phyloP scores from a whole-genome alignment of 2,329 filamentous ascomycete genomes.

The Incumbomyces delicatus region DNA sequence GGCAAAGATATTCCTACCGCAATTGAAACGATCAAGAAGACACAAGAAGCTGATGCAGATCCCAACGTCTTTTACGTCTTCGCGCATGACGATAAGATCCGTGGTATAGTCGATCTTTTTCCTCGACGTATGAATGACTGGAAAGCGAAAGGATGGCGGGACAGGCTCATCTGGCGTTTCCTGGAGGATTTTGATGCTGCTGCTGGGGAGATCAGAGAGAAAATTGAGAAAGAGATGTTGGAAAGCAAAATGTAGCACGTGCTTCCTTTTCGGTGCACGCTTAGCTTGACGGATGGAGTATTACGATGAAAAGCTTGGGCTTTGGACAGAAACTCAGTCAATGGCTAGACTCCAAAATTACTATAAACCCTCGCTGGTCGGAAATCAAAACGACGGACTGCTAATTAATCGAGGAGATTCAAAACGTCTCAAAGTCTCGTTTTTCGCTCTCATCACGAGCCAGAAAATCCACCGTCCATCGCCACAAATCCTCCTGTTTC shows the following conservation, averaged over 20 bases:
- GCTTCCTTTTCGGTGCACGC: too few relatives aligned
- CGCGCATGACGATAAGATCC: constrained; percentile 23
- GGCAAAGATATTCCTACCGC: constrained; percentile 11
- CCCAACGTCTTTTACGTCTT: constrained; percentile 23
- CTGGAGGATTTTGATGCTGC: constrained; percentile 12
- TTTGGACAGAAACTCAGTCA: too few relatives aligned
- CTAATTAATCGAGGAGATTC: not conserved
- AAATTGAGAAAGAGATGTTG: not conserved
- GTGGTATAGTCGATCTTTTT: constrained; percentile 21
- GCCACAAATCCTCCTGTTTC: constrained; percentile 43
- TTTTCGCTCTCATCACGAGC: constrained; percentile 22
- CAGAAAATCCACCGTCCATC: constrained; percentile 36
- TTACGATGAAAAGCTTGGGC: too few relatives aligned
- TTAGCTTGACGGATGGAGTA: too few relatives aligned
- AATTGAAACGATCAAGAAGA: constrained; percentile 13
- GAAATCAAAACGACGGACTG: too few relatives aligned
- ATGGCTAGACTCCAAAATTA: too few relatives aligned
- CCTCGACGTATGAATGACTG: constrained; percentile 20
- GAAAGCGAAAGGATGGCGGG: constrained; percentile 23
- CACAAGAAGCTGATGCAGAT: constrained; percentile 18
- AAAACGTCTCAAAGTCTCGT: constrained; percentile 17
- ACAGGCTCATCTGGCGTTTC: constrained; percentile 13
- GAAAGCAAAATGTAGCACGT: too few relatives aligned
- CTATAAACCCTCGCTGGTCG: too few relatives aligned
- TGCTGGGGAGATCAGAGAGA: not conserved